These are phyloP conservation scores for Cercis canadensis DNA, from an alignment of 306 rosid species.

Conservation along the genomic window DNA sequence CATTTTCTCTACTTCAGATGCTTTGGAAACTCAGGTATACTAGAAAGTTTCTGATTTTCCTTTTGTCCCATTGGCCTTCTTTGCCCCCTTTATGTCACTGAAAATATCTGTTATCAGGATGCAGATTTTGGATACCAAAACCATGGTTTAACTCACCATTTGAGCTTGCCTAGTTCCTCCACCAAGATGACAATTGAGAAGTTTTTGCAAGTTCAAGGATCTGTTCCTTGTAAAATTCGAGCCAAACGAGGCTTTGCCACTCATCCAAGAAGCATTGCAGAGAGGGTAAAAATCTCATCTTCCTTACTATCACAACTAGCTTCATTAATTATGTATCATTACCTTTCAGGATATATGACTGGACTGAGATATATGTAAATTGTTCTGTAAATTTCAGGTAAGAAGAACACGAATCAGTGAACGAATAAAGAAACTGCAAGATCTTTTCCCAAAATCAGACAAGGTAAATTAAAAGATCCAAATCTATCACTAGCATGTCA, in stretches of 20 bases:
- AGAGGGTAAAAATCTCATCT: slow-evolving; percentile 64
- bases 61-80: not conserved
- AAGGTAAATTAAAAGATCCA: slow-evolving; percentile 55
- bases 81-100: slow-evolving; percentile 5
- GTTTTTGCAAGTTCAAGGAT: slow-evolving; percentile 61
- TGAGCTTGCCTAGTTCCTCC: slow-evolving; percentile 68
- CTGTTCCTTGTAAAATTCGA: slow-evolving; percentile 76
- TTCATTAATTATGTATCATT: not conserved
- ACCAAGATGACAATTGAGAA: slow-evolving; percentile 57
- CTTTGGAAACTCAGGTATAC: slow-evolving; percentile 65
- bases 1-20: slow-evolving; percentile 56
- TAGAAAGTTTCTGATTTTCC: not conserved
- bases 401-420: slow-evolving; percentile 89
- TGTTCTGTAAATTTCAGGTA: slow-evolving; percentile 50
- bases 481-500: not conserved
- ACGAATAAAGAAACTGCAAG: slow-evolving; percentile 80
- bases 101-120: slow-evolving; percentile 43
- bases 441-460: slow-evolving; percentile 80
- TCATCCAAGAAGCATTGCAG: slow-evolving; percentile 97
- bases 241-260: slow-evolving; percentile 97
- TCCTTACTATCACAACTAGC: not conserved
- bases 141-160: slow-evolving; percentile 65
- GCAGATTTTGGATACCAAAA: slow-evolving; percentile 46
- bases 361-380: not conserved
- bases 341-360: too few relatives aligned